Evolutionary conservation across 2,329 filamentous ascomycete genomes (phyloP), one percentile per base, ranked within the genome.

Genomic region (Aureobasidium zeae): DNA sequence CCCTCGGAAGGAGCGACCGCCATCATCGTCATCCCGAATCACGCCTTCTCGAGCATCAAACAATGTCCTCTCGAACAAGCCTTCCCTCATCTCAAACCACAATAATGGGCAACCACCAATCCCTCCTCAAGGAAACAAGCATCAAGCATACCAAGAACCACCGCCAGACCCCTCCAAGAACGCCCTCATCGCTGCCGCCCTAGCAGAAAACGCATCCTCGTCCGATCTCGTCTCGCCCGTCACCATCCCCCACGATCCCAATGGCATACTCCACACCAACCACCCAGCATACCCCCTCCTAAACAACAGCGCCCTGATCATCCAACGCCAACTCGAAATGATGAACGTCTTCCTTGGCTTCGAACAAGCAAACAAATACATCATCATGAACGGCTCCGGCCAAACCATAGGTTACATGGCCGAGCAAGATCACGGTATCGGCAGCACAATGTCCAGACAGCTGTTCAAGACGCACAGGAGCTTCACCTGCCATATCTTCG

Each of bases 341-440:
- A 77, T 79, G 73, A 81, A 80, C 57, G 65, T 81, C 8, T 67
- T 81, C 53, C 62, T 79, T 57, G 77, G 77, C 1, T 80, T 80
- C 51, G 77, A 81, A 58, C 77, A 81, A 57, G 76, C 77, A 10
- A 81, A 81, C 53, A 70, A 70, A 56, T 81, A 81, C 55, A 69
- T 78, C 11, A 78, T 81, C 36, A 73, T 80, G 68, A 74, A 80
- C 60, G 75, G 75, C 2, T 66, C 73, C 42, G 77, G 77, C 5
- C 73, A 75, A 46, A 77, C 78, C 49, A 67, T 81, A 31, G 77
- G 77, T 10, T 81, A 77, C 51, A 72, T 81, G 55, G 77, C 75
- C 22, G 77, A 81, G 58, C 70, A 73, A 53, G 77, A 80, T 34
- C 72, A 72, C 47, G 74, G 76, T 1, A 60, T 81, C 44, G 74